Base-by-base conservation (phyloP, 1,284 basidiomycete species). In the Rhizoctonia solani region DNA sequence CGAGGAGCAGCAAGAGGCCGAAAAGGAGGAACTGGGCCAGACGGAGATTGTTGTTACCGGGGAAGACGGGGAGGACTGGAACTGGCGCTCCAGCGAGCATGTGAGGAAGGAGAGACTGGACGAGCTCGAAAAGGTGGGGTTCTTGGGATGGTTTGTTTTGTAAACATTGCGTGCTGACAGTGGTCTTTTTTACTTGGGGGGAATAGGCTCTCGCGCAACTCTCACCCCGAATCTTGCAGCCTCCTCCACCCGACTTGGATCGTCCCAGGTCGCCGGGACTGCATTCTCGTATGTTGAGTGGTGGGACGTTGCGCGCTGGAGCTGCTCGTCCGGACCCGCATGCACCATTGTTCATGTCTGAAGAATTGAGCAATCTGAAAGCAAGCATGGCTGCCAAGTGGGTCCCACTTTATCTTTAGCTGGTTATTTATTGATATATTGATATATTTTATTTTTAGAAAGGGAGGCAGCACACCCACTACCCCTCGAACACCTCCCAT, bases 81-180 rank as follows among this genome's bases (percentile, higher is more conserved):
- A 42, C 30, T 61, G 56, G 56, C 42, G 56, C 27, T 61, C 56
- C 44, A 61, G 56, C 23, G 56, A 61, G 30, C 56, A 49, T 61
- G 11, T 61, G 1, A 13, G 56, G 41, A 66, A 69, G 21, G 66
- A 65, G 65, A 29, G 67, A 25, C 52, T 71, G 32, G 69, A 71
- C 32, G 68, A 71, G 49, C 52, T 71, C 44, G 69, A 71, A 63
- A 67, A 67, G 54, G 69, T 69, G 34, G 9, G 65, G n/a, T n/a
- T n/a, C 54, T 27, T 46, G 19, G 42, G n/a, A 13, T 4, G 27
- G 25, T 19, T n/a, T 23, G 16, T 8, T 49, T 19, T 25, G 16
- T n/a, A n/a, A n/a, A n/a, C n/a, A n/a, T n/a, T n/a, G n/a, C n/a
- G n/a, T n/a, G 21, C 11, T n/a, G 11, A 5, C 41, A 30, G 27